phyloP scores from a whole-genome alignment of 306 rosid species.

The Casuarina glauca region DNA sequence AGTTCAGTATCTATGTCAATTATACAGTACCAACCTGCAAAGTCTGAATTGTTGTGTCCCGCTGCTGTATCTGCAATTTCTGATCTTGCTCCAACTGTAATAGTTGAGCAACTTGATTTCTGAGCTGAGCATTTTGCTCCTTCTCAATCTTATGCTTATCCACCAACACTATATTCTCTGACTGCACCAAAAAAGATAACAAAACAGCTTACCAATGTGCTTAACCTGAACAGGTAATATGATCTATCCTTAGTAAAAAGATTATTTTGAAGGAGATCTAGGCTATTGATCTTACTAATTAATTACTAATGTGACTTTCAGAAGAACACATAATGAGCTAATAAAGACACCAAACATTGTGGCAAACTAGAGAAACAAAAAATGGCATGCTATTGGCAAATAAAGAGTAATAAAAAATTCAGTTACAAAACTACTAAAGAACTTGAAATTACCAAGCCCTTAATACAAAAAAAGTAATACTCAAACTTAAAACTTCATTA shows the following conservation, averaged over 20 bases:
- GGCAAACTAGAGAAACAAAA: background rate
- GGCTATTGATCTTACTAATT: background rate
- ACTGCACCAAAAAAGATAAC: slow-evolving; percentile 55
- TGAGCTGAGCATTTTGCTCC: slow-evolving; percentile 84
- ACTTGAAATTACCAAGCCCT: background rate
- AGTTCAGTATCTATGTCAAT: slow-evolving; percentile 11
- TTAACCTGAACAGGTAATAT: slow-evolving; percentile 21
- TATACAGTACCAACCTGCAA: slow-evolving; percentile 64
- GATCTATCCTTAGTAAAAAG: slow-evolving; percentile 17
- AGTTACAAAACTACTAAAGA: background rate
- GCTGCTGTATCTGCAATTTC: slow-evolving; percentile 70
- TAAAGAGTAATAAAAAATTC: background rate
- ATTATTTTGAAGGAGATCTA: slow-evolving; percentile 1
- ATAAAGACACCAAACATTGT: background rate
- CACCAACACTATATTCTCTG: slow-evolving; percentile 69
- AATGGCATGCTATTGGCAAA: background rate
- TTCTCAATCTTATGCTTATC: slow-evolving; percentile 80
- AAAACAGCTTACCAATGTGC: slow-evolving; percentile 32
- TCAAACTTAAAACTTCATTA: background rate
- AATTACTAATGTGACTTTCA: background rate
- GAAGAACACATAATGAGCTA: background rate
- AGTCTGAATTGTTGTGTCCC: slow-evolving; percentile 70
- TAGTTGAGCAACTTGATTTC: slow-evolving; percentile 91
- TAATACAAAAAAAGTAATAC: background rate
- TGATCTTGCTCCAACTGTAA: slow-evolving; percentile 83